Base-by-base conservation (phyloP, 352 stramenopile genomes). In the Pythium periplocum region DNA sequence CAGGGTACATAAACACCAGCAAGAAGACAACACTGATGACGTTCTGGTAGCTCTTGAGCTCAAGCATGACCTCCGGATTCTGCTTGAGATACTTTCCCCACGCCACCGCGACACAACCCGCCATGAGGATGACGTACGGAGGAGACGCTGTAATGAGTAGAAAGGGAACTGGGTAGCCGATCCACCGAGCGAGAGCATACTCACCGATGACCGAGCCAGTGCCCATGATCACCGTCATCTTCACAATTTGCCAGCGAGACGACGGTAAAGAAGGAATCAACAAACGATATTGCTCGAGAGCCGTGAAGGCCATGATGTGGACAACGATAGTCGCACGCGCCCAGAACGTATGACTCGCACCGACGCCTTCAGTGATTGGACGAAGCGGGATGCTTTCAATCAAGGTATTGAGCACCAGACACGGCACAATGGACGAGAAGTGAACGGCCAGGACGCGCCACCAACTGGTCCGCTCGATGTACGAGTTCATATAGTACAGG, bases 51-150 rank as follows among this genome's bases (percentile, higher is more conserved):
- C 11, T 36, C 1, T 50, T 8, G 17, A 60, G 4, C 6, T 59
- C 51, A 2, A 41, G 17, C 4, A 46, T 33, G 10, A 57, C n/a
- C 26, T 17, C 2, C 4, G 2, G 45, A 36, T 64, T 36, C 5
- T 12, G 30, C 34, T n/a, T 31, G 9, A 59, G 8, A 4, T 44
- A 9, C 2, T 41, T 39, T 4, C 46, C 46, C 51, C 51, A 64
- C 35, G 36, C 10, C 31, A 38, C 6, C 2, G 36, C 46, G 11
- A 56, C 11, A 3, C 0, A 35, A 1, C 35, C 3, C 36, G 35
- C 53, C 33, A 75, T 42, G 30, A 71, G 50, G 40, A 66, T 55
- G 48, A 66, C 58, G 9, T 57, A 69, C 40, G 63, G 55, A 2
- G 53, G 45, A 6, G 60, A 61, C 0, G 51, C 57, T 10, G 77